Percentiles rank a stretch among this genome's conserved stretches.
Conservation (phyloP, 1,284 basidiomycete species). For the Moesziomyces sp. region DNA sequence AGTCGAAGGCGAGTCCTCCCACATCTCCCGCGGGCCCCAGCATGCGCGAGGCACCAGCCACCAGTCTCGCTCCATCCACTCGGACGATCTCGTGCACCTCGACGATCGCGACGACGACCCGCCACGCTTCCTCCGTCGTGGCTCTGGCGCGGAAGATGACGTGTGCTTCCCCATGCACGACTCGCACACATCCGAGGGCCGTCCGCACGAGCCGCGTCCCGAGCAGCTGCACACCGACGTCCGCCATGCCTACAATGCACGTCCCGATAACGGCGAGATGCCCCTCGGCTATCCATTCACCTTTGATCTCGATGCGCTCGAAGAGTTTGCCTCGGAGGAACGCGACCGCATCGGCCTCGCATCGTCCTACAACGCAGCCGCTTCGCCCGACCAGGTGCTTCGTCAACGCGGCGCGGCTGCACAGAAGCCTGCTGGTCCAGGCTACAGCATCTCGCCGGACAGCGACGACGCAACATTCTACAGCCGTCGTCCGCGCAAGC, state of each 20-base stretch:
- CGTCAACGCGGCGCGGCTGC: slow-evolving; percentile 28
- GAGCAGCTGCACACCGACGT: slow-evolving; percentile 25
- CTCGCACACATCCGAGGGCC: slow-evolving; percentile 16
- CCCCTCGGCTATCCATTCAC: slow-evolving; percentile 64
- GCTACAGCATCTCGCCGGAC: slow-evolving; percentile 58
- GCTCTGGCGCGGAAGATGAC: slow-evolving; percentile 59
- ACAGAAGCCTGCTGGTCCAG: slow-evolving; percentile 30
- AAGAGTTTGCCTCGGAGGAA: slow-evolving; percentile 62
- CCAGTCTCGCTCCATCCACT: slow-evolving; percentile 17
- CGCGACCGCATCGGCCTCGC: slow-evolving; percentile 52
- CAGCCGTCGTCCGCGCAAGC: slow-evolving; percentile 59
- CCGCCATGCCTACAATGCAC: slow-evolving; percentile 15
- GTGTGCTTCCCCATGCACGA: slow-evolving; percentile 65
- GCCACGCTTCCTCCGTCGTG: slow-evolving; percentile 45
- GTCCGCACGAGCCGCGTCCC: slow-evolving; percentile 19
- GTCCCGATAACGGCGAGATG: slow-evolving; percentile 20
- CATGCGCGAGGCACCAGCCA: slow-evolving; percentile 25
- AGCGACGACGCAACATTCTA: slow-evolving; percentile 65
- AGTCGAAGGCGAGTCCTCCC: slow-evolving; percentile 31
- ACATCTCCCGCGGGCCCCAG: slow-evolving; percentile 35
- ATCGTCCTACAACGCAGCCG: slow-evolving; percentile 23
- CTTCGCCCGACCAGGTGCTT: slow-evolving; percentile 26
- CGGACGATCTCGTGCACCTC: slow-evolving; percentile 9
- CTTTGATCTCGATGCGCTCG: slow-evolving; percentile 61
- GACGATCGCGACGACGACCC: slow-evolving; percentile 13